These are phyloP conservation scores for Amanita thiersii DNA, from an alignment of 768 basidiomycete species.

Conservation along the genomic window DNA sequence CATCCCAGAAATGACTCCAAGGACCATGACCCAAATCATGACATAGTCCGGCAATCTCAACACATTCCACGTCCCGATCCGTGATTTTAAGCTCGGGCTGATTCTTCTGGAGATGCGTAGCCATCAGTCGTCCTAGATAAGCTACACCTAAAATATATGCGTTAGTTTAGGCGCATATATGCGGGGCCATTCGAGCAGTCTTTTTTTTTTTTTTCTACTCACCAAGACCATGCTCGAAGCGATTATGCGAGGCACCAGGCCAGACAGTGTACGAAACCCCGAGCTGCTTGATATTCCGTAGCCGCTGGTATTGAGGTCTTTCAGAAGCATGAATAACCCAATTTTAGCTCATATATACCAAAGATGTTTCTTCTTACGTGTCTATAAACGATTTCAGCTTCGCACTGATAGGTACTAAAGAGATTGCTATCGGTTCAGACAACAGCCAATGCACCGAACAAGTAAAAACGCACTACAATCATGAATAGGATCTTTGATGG, in stretches of 20 bases:
- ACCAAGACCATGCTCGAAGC: slow-evolving; percentile 85
- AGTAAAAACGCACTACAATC: slow-evolving; percentile 27
- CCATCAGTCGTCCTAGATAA: slow-evolving; percentile 61
- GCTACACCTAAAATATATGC: slow-evolving; percentile 69
- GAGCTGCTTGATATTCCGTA: slow-evolving; percentile 73
- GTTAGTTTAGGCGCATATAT: slow-evolving; percentile 2
- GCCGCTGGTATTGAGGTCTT: slow-evolving; percentile 61
- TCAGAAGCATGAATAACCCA: slow-evolving; percentile 23
- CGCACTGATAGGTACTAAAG: slow-evolving; percentile 27
- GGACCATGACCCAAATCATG: slow-evolving; percentile 86
- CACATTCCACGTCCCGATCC: slow-evolving; percentile 65
- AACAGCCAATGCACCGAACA: slow-evolving; percentile 6
- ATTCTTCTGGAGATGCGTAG: slow-evolving; percentile 40
- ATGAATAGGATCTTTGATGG: slow-evolving; percentile 29
- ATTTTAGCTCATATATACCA: slow-evolving; percentile 2
- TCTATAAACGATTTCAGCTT: slow-evolving; percentile 47
- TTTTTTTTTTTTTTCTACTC: slow-evolving; percentile 10
- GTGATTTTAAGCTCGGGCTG: slow-evolving; percentile 63
- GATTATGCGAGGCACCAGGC: slow-evolving; percentile 71
- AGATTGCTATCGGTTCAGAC: not conserved
- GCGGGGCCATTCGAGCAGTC: not conserved
- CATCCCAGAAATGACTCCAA: slow-evolving; percentile 83
- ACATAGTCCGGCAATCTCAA: slow-evolving; percentile 74
- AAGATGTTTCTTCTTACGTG: slow-evolving; percentile 49
- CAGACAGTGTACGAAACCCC: slow-evolving; percentile 72